Evolutionary conservation across 108 stramenopile species (phyloP), one percentile per base, ranked within the genome.

Genomic region (Cyclostephanos invisitatus): DNA sequence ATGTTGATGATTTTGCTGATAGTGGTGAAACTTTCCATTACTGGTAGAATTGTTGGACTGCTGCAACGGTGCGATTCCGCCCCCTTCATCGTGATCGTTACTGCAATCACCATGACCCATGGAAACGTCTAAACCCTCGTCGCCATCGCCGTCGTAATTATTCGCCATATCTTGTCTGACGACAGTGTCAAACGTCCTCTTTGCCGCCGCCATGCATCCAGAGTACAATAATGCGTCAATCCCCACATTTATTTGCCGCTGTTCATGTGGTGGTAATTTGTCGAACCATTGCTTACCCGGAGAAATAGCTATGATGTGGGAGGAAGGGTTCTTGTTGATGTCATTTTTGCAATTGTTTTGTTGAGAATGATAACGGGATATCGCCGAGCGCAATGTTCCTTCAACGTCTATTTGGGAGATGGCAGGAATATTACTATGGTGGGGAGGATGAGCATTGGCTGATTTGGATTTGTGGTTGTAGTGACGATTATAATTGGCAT

Each of bases 181-280:
- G 2, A 87, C 56, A 0, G 83, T 79, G 75, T 90, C 89, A 62
- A 77, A 88, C 21, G 73, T 82, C 51, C 82, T 53, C 44, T 80
- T 64, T 14, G 89, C 89, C 10, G 89, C 86, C 14, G 80, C 67
- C 84, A 90, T 88, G 53, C 87, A 86, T 48, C 89, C 89, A 7
- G 85, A 82, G 61, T 85, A 88, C 32, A 84, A 49, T 10, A 90
- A 65, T 1, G 89, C 89, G 11, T 82, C 75, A 4, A 90, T 73
- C 6, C 89, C 89, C 29, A 70, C 36, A 55, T 90, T 76, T 12
- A 90, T 72, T 35, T 83, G 72, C n/a, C 64, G 56, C 51, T 77
- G 81, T 60, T 89, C 83, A 0, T 67, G 35, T 14, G 64, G 49
- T 15, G 80, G 55, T 11, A 83, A 25, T 0, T 69, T 66, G 15